A percentile compares a stretch with the other conserved stretches of the same genome.
phyloP scores from a whole-genome alignment of 2,329 filamentous ascomycete genomes.

The Talaromyces marneffei region DNA sequence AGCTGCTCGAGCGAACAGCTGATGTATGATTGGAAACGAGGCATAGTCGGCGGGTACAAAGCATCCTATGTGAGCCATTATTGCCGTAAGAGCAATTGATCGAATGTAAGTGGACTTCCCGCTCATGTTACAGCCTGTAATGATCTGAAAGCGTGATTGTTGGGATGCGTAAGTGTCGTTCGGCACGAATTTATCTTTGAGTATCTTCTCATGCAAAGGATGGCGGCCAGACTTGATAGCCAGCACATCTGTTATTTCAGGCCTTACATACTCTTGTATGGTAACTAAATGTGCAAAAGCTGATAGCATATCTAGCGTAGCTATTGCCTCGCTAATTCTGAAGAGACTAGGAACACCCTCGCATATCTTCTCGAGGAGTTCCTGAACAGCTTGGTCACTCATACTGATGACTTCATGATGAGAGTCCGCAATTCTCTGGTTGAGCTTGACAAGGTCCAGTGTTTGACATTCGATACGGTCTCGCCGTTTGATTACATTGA shows the following conservation, averaged over 20 bases:
- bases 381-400: slow-evolving; percentile 70
- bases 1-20: slow-evolving; percentile 81
- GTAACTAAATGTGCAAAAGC: slow-evolving; percentile 71
- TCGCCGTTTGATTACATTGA: slow-evolving; percentile 69
- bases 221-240: slow-evolving; percentile 71
- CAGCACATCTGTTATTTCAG: slow-evolving; percentile 62
- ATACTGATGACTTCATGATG: slow-evolving; percentile 78
- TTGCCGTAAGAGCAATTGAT: slow-evolving; percentile 71
- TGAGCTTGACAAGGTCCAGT: slow-evolving; percentile 74
- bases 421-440: slow-evolving; percentile 68
- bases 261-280: slow-evolving; percentile 60
- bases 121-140: slow-evolving; percentile 97
- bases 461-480: slow-evolving; percentile 84
- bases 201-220: slow-evolving; percentile 69
- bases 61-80: slow-evolving; percentile 91
- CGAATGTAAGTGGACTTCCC: slow-evolving; percentile 95
- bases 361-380: slow-evolving; percentile 67
- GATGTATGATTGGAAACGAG: slow-evolving; percentile 70
- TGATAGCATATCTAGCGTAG: slow-evolving; percentile 77
- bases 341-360: slow-evolving; percentile 68
- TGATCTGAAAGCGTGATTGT: slow-evolving; percentile 79
- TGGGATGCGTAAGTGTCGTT: slow-evolving; percentile 85
- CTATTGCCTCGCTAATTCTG: slow-evolving; percentile 77
- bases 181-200: slow-evolving; percentile 65
- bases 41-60: slow-evolving; percentile 86